Percentiles rank a stretch among this genome's conserved stretches.
These are phyloP conservation scores for Solanum chaucha DNA, from an alignment of 257 asterid species.

Conservation along the genomic window DNA sequence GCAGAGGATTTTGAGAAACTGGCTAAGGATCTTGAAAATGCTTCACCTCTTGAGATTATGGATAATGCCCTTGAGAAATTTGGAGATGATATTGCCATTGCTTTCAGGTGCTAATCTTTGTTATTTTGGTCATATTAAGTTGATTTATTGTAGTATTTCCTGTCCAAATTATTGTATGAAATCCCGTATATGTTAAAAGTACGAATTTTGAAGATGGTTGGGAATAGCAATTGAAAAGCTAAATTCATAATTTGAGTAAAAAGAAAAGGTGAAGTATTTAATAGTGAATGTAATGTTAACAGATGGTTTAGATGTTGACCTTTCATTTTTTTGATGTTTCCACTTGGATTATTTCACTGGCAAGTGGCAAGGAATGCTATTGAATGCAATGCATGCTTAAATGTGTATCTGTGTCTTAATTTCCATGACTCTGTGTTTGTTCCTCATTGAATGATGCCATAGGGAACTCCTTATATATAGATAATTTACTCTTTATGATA, in stretches of 20 bases:
- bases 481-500: neutral
- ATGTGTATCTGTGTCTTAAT: neutral
- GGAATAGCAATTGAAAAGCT: neutral
- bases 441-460: neutral
- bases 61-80: constrained; percentile 45
- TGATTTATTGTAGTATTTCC: neutral
- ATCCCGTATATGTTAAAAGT: neutral
- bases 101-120: constrained; percentile 55
- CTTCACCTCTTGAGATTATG: constrained; percentile 56
- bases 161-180: neutral
- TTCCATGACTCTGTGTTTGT: neutral
- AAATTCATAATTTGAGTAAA: neutral
- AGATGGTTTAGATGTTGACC: neutral
- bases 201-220: neutral
- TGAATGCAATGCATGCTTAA: neutral
- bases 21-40: constrained; percentile 36
- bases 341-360: neutral
- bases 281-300: neutral
- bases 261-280: neutral
- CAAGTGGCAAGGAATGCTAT: neutral
- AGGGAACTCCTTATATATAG: neutral
- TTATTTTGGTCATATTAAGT: neutral
- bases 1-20: constrained; percentile 31
- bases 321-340: neutral
- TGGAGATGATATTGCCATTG: constrained; percentile 54